A percentile compares a stretch with the other conserved stretches of the same genome.
phyloP scores from a whole-genome alignment of 441 rosid genomes.

The Adansonia grandidieri region DNA sequence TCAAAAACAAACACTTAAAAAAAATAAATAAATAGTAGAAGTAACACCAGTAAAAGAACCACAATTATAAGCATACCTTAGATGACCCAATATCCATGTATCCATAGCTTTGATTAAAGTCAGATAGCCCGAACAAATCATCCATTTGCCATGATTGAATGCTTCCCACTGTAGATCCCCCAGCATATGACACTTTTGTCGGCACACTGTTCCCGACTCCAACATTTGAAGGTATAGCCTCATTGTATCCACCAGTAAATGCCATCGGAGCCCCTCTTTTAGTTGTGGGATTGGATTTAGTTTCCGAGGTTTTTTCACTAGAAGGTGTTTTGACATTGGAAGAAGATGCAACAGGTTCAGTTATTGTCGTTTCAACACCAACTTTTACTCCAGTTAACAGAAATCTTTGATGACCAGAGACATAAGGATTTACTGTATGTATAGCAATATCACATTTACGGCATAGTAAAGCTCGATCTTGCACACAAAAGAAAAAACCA shows the following conservation, averaged over 20 bases:
- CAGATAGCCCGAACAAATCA: conserved; percentile 62
- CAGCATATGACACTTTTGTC: conserved; percentile 49
- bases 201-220: conserved; percentile 36
- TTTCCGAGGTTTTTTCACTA: conserved; percentile 31
- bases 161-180: conserved; percentile 64
- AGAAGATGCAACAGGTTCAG: conserved; percentile 30
- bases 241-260: conserved; percentile 34
- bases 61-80: conserved; percentile 51
- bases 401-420: conserved; percentile 85
- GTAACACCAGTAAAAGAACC: neutral
- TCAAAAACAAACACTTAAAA: no score
- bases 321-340: neutral
- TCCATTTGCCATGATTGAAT: conserved; percentile 79
- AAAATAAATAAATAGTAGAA: no score
- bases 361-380: conserved; percentile 63
- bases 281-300: conserved; percentile 40
- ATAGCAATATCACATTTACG: conserved; percentile 89
- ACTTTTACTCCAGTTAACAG: conserved; percentile 91
- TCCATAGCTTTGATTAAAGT: conserved; percentile 57
- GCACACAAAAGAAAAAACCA: conserved; percentile 94
- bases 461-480: conserved; percentile 93
- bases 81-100: conserved; percentile 72
- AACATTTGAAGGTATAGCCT: conserved; percentile 35
- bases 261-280: conserved; percentile 40
- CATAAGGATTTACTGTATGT: conserved; percentile 70